Conservation (phyloP, 164 flowering plant genomes). For the Nymphaea colorata region DNA sequence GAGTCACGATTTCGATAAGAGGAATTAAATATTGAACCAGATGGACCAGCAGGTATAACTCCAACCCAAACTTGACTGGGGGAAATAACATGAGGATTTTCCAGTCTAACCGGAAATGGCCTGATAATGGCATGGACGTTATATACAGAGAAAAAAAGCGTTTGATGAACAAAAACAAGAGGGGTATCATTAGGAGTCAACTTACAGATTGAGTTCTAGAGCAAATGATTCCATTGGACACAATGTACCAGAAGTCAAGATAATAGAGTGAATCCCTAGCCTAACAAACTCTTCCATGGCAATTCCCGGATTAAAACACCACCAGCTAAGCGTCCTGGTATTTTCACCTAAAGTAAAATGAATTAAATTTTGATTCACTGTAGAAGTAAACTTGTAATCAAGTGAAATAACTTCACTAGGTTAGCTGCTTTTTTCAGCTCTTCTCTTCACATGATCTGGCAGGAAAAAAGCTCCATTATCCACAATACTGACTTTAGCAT, state of each 20-base stretch:
- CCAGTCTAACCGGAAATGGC: slow-evolving; percentile 77
- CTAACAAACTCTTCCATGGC: slow-evolving; percentile 63
- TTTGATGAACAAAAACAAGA: not conserved
- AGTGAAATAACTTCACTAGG: too few relatives aligned
- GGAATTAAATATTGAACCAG: slow-evolving; percentile 76
- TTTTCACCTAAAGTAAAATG: slow-evolving; percentile 32
- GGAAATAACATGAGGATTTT: slow-evolving; percentile 96
- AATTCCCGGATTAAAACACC: slow-evolving; percentile 98
- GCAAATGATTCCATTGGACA: slow-evolving; percentile 96
- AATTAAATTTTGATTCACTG: too few relatives aligned
- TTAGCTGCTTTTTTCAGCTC: too few relatives aligned
- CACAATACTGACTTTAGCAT: too few relatives aligned
- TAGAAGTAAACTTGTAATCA: too few relatives aligned
- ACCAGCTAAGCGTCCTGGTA: slow-evolving; percentile 91
- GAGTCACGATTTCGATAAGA: slow-evolving; percentile 77
- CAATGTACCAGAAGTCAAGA: slow-evolving; percentile 94
- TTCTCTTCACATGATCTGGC: too few relatives aligned
- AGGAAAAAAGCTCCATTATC: too few relatives aligned
- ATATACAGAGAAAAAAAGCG: too few relatives aligned
- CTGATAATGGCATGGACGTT: slow-evolving; percentile 18
- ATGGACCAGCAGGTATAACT: slow-evolving; percentile 81
- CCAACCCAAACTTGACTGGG: slow-evolving; percentile 92
- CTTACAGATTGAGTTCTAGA: slow-evolving; percentile 75
- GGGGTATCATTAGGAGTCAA: not conserved
- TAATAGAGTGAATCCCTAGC: slow-evolving; percentile 67